Base-by-base conservation (phyloP, 192 early-diverging fungal species). In the Cladochytrium replicatum region DNA sequence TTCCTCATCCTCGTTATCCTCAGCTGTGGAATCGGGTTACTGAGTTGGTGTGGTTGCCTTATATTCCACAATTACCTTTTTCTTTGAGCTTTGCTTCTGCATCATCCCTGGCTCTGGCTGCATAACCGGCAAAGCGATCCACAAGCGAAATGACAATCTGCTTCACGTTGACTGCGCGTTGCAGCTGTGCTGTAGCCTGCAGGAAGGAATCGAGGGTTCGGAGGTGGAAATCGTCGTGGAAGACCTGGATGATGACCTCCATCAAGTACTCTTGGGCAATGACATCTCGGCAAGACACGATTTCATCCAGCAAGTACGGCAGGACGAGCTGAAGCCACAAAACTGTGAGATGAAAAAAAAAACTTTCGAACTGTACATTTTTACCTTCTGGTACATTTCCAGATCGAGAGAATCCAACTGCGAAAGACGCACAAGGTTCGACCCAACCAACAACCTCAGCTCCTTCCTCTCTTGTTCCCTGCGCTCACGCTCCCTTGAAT, bases 221-320 rank as follows among this genome's bases (percentile, higher is more conserved):
- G 29, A 99, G 61, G 50, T 97, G 97, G 66, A 93, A 97, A 49
- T 95, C 94, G 52, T 97, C 97, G 31, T 80, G 89, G 53, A 99
- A 99, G 7, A 88, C 85, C 69, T 99, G 97, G 56, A 95, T 91
- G 45, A 97, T 92, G 19, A 91, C 93, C 63, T 99, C 97, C 93
- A 99, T 96, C 26, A 99, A 72, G 60, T 99, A 99, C 58, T 99
- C 97, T 59, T 99, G 97, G 5, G 97, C 97, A 49, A 99, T 88
- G 11, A 95, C 81, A 67, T 99, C 97, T 29, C 85, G 74, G 72
- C 97, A 99, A 55, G 83, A 89, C 11, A 97, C 89, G 43, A 99
- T 88, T 74, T 99, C 94, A 51, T 88, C 89, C 31, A 99, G 71
- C 46, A 99, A 79, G 42, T 75, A 81, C 3, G 97, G 97, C 37